Evolutionary conservation across 2,329 filamentous ascomycete species (phyloP).

Genomic region (Fusarium brachygibbosum): DNA sequence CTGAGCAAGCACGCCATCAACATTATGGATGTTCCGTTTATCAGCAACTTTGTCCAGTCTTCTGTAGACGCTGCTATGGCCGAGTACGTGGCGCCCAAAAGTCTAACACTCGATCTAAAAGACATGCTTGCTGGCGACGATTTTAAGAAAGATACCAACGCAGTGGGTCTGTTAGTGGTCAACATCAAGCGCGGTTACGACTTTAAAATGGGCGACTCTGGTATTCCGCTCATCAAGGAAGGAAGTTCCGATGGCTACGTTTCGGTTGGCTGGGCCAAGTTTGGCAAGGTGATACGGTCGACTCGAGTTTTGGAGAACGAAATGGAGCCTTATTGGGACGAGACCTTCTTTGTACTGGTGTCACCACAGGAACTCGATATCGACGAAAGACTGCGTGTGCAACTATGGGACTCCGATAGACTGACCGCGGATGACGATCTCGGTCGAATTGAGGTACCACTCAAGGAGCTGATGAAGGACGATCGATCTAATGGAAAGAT

Average conservation of each 20-base stretch:
- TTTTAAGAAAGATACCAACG: constrained; percentile 80
- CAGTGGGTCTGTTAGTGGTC: constrained; percentile 74
- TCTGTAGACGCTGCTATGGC: constrained; percentile 80
- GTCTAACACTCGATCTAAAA: constrained; percentile 78
- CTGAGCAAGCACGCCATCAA: constrained; percentile 77
- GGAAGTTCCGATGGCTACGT: constrained; percentile 79
- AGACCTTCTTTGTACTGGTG: constrained; percentile 77
- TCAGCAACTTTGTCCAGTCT: constrained; percentile 81
- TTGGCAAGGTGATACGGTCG: constrained; percentile 72
- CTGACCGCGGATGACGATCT: constrained; percentile 80
- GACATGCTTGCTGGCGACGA: constrained; percentile 84
- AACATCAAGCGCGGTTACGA: constrained; percentile 75
- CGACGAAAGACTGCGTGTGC: constrained; percentile 75
- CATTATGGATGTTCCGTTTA: constrained; percentile 80
- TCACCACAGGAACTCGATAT: constrained; percentile 79
- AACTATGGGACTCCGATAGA: constrained; percentile 82
- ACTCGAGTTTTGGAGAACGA: constrained; percentile 75
- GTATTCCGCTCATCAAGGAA: constrained; percentile 68
- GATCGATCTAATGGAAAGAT: constrained; percentile 72
- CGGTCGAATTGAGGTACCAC: constrained; percentile 76
- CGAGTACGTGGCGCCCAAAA: constrained; percentile 83
- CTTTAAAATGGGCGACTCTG: constrained; percentile 78
- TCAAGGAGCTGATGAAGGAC: constrained; percentile 74
- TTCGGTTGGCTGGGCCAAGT: constrained; percentile 82
- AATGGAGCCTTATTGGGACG: constrained; percentile 78